Evolutionary conservation across 169 alveolate species (phyloP).

Genomic region (Cryptosporidium viatorum): DNA sequence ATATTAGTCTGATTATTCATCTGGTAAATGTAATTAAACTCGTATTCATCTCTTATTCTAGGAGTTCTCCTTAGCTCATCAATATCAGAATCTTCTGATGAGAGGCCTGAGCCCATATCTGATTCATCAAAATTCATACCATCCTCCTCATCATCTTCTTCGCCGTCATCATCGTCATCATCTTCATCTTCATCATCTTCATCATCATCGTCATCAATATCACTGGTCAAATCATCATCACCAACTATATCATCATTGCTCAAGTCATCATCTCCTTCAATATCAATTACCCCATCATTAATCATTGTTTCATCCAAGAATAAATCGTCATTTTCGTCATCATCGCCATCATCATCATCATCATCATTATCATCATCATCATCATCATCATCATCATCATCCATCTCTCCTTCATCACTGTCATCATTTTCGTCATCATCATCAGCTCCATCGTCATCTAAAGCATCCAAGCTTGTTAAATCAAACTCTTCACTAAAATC

Average conservation of each 20-base stretch:
- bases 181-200: slow-evolving; percentile 40
- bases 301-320: slow-evolving; percentile 13
- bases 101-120: slow-evolving; percentile 6
- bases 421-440: slow-evolving; percentile 9
- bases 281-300: background rate
- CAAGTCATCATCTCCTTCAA: slow-evolving; percentile 23
- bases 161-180: slow-evolving; percentile 29
- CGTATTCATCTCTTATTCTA: slow-evolving; percentile 64
- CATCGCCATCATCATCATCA: background rate
- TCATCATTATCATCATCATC: background rate
- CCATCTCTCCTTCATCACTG: background rate
- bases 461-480: slow-evolving; percentile 45
- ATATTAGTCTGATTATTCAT: slow-evolving; percentile 62
- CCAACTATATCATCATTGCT: background rate
- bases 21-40: slow-evolving; percentile 64
- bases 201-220: slow-evolving; percentile 42
- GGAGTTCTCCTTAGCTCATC: slow-evolving; percentile 75
- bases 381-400: background rate
- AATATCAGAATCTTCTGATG: slow-evolving; percentile 62
- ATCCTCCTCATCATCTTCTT: slow-evolving; percentile 8
- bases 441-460: background rate
- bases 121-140: slow-evolving; percentile 30
- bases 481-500: slow-evolving; percentile 48
- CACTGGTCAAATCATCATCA: slow-evolving; percentile 14
- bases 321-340: background rate